Percentiles rank a stretch among this genome's conserved stretches.
phyloP scores from a whole-genome alignment of 768 basidiomycete species.

The Cystobasidium ongulense region DNA sequence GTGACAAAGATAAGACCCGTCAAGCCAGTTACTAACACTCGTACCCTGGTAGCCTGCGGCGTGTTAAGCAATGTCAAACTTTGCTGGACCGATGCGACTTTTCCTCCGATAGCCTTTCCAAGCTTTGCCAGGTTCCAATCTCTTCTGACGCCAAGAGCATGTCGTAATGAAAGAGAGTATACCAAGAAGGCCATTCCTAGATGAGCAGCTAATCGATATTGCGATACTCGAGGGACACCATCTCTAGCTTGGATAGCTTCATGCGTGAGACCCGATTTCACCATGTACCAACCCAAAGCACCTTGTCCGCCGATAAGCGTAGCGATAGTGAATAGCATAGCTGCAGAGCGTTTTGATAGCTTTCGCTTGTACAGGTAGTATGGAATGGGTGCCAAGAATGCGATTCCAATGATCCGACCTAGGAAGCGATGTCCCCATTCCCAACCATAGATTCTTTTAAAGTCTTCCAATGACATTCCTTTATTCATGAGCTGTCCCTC shows the following conservation, averaged over 20 bases:
- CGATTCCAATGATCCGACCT: constrained; percentile 73
- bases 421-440: constrained; percentile 94
- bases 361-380: constrained; percentile 49
- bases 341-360: constrained; percentile 58
- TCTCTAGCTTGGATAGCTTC: constrained; percentile 63
- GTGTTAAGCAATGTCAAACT: constrained; percentile 54
- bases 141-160: constrained; percentile 56
- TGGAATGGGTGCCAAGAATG: constrained; percentile 55
- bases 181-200: constrained; percentile 81
- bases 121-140: constrained; percentile 63
- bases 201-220: constrained; percentile 92
- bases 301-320: constrained; percentile 84
- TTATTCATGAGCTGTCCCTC: constrained; percentile 95
- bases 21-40: constrained; percentile 55
- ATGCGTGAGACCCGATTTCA: constrained; percentile 85
- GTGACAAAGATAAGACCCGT: constrained; percentile 79
- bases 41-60: constrained; percentile 57
- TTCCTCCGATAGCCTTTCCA: constrained; percentile 31
- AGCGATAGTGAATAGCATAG: constrained; percentile 64
- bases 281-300: constrained; percentile 97
- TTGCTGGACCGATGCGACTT: constrained; percentile 39
- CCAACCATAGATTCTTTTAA: constrained; percentile 96
- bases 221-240: constrained; percentile 86
- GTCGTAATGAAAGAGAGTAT: constrained; percentile 82
- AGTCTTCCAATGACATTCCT: constrained; percentile 74